Evolutionary conservation across 2,329 filamentous ascomycete genomes (phyloP).

Genomic region (Colletotrichum siamense): DNA sequence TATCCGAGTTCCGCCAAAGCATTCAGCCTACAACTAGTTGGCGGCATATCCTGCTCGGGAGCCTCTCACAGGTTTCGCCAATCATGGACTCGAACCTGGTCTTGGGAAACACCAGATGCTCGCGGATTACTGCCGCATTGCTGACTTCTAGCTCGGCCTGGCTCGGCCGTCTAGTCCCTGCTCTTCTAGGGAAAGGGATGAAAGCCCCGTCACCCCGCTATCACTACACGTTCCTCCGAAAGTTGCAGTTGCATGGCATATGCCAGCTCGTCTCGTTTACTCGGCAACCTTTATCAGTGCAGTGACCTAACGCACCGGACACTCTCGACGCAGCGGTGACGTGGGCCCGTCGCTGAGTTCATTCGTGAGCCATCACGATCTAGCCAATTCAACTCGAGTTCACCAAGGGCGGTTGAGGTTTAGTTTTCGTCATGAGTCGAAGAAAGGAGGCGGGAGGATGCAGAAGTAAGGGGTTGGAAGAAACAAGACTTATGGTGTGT

Average conservation of each 20-base stretch:
- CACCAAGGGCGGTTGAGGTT: neutral
- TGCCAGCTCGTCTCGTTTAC: neutral
- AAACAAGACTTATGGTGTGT: neutral
- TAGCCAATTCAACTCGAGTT: neutral
- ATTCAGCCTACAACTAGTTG: neutral
- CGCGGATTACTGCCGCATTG: neutral
- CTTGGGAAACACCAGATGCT: neutral
- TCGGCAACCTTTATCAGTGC: neutral
- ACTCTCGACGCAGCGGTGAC: neutral
- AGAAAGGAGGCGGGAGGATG: neutral
- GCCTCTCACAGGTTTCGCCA: neutral
- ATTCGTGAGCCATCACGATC: neutral
- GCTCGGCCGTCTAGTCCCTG: neutral
- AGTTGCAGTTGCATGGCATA: neutral
- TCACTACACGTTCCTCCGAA: neutral
- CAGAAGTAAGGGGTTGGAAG: neutral
- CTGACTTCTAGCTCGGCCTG: neutral
- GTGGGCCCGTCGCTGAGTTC: neutral
- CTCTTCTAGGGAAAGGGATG: neutral
- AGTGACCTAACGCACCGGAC: neutral
- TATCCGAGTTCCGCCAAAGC: neutral
- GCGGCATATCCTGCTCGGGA: neutral
- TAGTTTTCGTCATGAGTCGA: neutral
- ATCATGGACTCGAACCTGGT: neutral
- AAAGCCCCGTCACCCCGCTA: neutral